A percentile compares a stretch with the other conserved stretches of the same genome.
These are phyloP conservation scores for Asparagopsis taxiformis DNA, from an alignment of 31 red algal species.

Conservation along the genomic window DNA sequence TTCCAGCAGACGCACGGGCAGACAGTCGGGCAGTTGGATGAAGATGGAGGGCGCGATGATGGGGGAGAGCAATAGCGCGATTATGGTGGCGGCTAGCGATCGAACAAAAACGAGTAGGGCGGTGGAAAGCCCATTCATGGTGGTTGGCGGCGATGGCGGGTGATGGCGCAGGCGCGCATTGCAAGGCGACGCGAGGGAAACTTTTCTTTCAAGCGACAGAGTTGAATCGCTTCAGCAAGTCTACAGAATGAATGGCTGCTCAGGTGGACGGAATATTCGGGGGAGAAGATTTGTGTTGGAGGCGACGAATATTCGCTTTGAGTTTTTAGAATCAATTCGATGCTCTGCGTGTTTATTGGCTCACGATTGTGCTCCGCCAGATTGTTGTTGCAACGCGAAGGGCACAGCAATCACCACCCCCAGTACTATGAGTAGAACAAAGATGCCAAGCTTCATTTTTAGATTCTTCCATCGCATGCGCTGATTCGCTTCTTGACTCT, in stretches of 20 bases:
- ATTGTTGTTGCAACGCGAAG: too few relatives aligned
- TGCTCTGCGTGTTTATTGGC: too few relatives aligned
- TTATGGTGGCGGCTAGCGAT: not conserved
- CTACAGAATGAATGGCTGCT: too few relatives aligned
- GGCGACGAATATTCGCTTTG: too few relatives aligned
- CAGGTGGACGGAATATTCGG: too few relatives aligned
- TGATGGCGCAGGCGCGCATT: too few relatives aligned
- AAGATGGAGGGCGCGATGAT: not conserved
- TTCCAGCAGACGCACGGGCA: not conserved
- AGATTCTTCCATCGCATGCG: slow-evolving; percentile 78
- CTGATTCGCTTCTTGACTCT: slow-evolving; percentile 47
- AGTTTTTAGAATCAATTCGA: too few relatives aligned
- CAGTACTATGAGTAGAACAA: slow-evolving; percentile 44
- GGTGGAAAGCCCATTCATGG: not conserved
- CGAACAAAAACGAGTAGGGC: not conserved
- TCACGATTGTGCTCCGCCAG: too few relatives aligned
- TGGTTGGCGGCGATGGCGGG: not conserved
- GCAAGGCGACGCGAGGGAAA: too few relatives aligned
- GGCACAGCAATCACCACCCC: slow-evolving; percentile 30
- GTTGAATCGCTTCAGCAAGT: too few relatives aligned
- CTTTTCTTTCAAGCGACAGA: too few relatives aligned
- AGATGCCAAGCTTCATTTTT: slow-evolving; percentile 67
- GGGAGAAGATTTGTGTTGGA: too few relatives aligned
- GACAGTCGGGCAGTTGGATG: not conserved
- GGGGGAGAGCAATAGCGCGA: not conserved